These are phyloP conservation scores for Tricholomella constricta DNA, from an alignment of 768 basidiomycete genomes.

Conservation along the genomic window DNA sequence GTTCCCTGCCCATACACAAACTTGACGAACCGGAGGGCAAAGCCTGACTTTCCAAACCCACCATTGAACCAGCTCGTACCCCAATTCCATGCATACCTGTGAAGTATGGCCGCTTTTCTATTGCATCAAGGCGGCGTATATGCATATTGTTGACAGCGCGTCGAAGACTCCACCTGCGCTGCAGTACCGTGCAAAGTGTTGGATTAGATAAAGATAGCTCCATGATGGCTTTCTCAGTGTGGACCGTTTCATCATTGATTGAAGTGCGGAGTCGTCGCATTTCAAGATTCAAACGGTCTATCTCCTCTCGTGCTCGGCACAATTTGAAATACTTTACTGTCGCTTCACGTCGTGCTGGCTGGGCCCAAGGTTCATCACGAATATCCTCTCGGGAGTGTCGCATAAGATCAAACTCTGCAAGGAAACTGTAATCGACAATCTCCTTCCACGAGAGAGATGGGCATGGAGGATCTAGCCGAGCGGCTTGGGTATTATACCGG, in stretches of 20 bases:
- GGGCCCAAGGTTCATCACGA: background rate
- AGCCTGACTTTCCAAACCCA: too few species aligned
- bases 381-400: background rate
- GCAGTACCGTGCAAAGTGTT: background rate
- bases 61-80: too few species aligned
- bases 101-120: too few species aligned
- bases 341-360: background rate
- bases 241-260: background rate
- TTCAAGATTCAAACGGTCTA: constrained; percentile 19
- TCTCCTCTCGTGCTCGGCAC: constrained; percentile 16
- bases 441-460: background rate
- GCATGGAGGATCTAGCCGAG: background rate
- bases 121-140: too few species aligned
- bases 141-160: too few species aligned
- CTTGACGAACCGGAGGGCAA: too few species aligned
- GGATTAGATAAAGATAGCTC: background rate
- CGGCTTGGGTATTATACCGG: background rate
- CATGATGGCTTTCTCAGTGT: background rate
- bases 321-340: constrained; percentile 17
- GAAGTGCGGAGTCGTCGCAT: constrained; percentile 9
- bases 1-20: too few species aligned
- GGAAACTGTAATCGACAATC: background rate
- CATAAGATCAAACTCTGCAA: constrained; percentile 3
- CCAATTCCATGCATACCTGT: too few species aligned
- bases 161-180: too few species aligned